A percentile compares a stretch with the other conserved stretches of the same genome.
These are phyloP conservation scores for Trichoderma asperelloides DNA, from an alignment of 495 filamentous ascomycete genomes.

Conservation along the genomic window DNA sequence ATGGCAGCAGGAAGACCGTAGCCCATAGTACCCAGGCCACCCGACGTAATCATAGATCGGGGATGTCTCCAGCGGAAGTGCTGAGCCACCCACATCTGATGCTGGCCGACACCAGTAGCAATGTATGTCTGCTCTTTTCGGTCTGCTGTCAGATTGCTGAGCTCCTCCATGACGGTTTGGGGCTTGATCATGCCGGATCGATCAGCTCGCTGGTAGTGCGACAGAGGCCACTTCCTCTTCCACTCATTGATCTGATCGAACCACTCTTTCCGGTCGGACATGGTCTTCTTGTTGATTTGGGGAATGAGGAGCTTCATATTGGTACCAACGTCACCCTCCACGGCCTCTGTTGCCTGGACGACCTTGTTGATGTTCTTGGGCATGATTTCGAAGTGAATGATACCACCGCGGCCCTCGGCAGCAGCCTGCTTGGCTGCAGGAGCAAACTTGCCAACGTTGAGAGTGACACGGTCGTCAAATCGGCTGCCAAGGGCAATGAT, in stretches of 20 bases:
- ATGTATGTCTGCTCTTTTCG: slow-evolving; percentile 77
- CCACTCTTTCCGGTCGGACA: slow-evolving; percentile 68
- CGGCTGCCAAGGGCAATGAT: slow-evolving; percentile 68
- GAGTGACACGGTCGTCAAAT: slow-evolving; percentile 72
- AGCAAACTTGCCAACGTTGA: slow-evolving; percentile 55
- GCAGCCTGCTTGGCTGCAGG: slow-evolving; percentile 59
- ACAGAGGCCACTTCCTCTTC: slow-evolving; percentile 78
- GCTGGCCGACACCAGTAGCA: slow-evolving; percentile 85
- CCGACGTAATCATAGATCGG: slow-evolving; percentile 82
- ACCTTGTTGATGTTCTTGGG: slow-evolving; percentile 88
- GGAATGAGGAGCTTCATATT: slow-evolving; percentile 72
- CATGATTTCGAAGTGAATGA: slow-evolving; percentile 75
- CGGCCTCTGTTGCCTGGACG: slow-evolving; percentile 70
- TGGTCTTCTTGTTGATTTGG: slow-evolving; percentile 43
- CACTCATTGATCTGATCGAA: slow-evolving; percentile 78
- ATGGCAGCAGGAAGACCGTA: slow-evolving; percentile 89
- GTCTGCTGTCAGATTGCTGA: slow-evolving; percentile 62
- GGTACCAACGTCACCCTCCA: slow-evolving; percentile 61
- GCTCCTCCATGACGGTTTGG: slow-evolving; percentile 73
- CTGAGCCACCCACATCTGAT: slow-evolving; percentile 97
- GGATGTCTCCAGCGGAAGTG: slow-evolving; percentile 87
- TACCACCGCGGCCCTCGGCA: slow-evolving; percentile 61
- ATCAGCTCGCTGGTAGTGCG: slow-evolving; percentile 61
- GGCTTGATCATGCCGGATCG: slow-evolving; percentile 72
- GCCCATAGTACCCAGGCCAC: slow-evolving; percentile 92